Percentiles rank a stretch among this genome's conserved stretches.
These are phyloP conservation scores for Claviceps purpurea DNA, from an alignment of 2,329 filamentous ascomycete species.

Conservation along the genomic window DNA sequence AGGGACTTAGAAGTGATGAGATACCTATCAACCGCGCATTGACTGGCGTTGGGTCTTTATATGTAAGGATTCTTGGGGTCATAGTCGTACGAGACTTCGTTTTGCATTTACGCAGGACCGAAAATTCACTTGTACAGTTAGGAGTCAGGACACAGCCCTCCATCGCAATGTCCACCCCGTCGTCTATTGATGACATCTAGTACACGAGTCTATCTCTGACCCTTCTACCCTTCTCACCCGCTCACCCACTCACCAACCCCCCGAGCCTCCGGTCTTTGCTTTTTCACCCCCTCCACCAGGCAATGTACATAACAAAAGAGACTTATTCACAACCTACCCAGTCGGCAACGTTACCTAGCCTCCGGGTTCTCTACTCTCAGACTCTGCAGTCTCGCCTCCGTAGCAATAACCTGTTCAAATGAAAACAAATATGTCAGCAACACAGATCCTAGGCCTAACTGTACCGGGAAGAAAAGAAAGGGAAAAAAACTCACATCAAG, in stretches of 20 bases:
- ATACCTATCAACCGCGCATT: too few species aligned
- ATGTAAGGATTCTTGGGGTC: too few species aligned
- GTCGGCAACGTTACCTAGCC: not conserved
- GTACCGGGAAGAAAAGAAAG: too few species aligned
- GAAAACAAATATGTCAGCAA: slow-evolving; percentile 7
- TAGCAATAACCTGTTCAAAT: slow-evolving; percentile 63
- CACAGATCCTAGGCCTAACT: too few species aligned
- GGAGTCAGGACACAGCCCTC: not conserved
- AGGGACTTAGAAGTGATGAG: too few species aligned
- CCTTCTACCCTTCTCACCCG: not conserved
- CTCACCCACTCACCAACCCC: not conserved
- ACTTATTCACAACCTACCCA: slow-evolving; percentile 25
- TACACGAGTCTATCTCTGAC: not conserved
- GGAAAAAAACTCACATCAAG: slow-evolving; percentile 59
- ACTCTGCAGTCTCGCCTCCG: slow-evolving; percentile 80
- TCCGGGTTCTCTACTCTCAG: slow-evolving; percentile 51
- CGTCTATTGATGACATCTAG: not conserved
- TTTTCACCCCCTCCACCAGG: slow-evolving; percentile 14
- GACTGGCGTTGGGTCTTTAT: too few species aligned
- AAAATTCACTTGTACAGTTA: too few species aligned
- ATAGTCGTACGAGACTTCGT: too few species aligned
- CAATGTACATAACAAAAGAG: slow-evolving; percentile 24
- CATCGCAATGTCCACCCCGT: not conserved
- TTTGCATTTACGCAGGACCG: too few species aligned
- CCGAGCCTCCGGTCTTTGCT: not conserved